Base-by-base conservation (phyloP, 2,329 filamentous ascomycete genomes). In the Fusarium chaquense region DNA sequence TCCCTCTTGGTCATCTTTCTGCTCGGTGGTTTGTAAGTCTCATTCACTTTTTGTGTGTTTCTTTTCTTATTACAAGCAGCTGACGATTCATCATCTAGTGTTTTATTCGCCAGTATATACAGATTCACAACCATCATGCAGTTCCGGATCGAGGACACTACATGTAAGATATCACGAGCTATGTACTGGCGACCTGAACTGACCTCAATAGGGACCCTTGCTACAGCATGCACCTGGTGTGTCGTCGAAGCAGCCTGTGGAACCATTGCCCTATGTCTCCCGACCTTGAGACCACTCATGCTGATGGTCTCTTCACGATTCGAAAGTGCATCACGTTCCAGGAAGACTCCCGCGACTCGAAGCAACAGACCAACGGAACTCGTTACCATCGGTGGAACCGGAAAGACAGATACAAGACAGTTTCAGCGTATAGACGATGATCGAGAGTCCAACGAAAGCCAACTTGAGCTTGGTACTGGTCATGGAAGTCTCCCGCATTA, bases 91-190 rank as follows among this genome's bases (percentile, higher is more conserved):
- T 20, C 36, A 20, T 40, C 7, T 3, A 70, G 67, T 22, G 67
- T 70, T 11, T 24, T 70, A 0, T 70, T 70, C 6, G 67, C 67
- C 26, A 67, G 62, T 20, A 70, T 70, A 5, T 70, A 70, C 43
- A 36, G 67, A 16, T 70, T 70, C 5, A 70, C 67, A 1, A 70
- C 67, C 1, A 62, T 70, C 2, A 67, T 70, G 67, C 62, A 70
- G 35, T 70, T 70, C 26, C 36, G 67, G 2, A 26, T 41, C 0
- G 12, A 30, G 0, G 67, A 70, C 6, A 70, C 67, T 3, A 70
- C 67, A 18, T 70, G 67, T 69, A 49, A 38, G 55, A 40, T 5
- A 12, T 5, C 12, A 6, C 8, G 0, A 18, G 4, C 20, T 12
- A 11, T 13, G 13, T 1, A 10, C 3, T 13, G 1, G 12, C 22